Base-by-base conservation (phyloP, 1,139 yeast genomes). In the Magnusiomyces suaveolens region DNA sequence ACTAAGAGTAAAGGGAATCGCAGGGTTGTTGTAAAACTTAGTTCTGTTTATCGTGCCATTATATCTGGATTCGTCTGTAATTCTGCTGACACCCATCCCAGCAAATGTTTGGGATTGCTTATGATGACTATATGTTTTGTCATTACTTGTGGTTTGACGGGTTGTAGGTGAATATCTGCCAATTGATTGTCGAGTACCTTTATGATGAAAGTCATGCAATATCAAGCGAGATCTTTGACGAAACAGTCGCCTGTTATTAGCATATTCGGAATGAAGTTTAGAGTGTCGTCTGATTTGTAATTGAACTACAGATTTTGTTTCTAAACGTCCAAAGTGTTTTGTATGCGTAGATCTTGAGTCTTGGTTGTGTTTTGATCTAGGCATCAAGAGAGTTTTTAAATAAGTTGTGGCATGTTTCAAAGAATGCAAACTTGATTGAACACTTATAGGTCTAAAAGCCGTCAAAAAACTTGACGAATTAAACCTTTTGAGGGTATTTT, bases 1-100 rank as follows among this genome's bases (percentile, higher is more conserved):
- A 32, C 89, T 81, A 12, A 87, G 66, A 25, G 85, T 78, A 61
- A 81, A 82, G 0, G 95, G 92, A 1, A 79, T 69, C 52, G 75
- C 74, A 0, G 87, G 84, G 60, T 85, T 53, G 18, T 51, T 54
- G 36, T 54, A 52, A 29, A 50, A 53, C 18, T 29, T 50, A 2
- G 8, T n/a, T 2, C 16, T 26, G 26, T 38, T 29, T 29, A 6
- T 29, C 12, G 12, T 12, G 12, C 6, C 33, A 6, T 29, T 6
- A 12, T 29, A 29, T 29, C 33, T n/a, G n/a, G n/a, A n/a, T n/a
- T n/a, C n/a, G n/a, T n/a, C n/a, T n/a, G n/a, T n/a, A n/a, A n/a
- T n/a, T n/a, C n/a, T 29, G 33, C 33, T 29, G 33, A 29, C 12
- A 29, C 33, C 12, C 12, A 6, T 29, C 12, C 33, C 6, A 12